A percentile compares a stretch with the other conserved stretches of the same genome.
Conservation (phyloP, 352 stramenopile species). For the Globisporangium carolinianum region DNA sequence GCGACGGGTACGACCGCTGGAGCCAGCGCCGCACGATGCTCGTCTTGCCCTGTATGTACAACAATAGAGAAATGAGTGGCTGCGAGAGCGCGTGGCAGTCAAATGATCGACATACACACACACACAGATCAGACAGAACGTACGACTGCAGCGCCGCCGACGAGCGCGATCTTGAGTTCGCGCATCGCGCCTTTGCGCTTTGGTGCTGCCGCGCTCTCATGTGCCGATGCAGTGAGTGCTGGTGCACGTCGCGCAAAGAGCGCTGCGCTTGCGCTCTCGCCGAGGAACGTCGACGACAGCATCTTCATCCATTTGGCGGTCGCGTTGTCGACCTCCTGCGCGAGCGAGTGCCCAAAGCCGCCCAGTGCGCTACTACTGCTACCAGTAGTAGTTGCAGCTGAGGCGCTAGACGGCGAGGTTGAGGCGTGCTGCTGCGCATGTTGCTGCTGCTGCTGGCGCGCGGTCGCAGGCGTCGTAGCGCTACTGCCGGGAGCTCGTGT, state of each 20-base stretch:
- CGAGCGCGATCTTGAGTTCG: conserved; percentile 79
- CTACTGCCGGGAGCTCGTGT: too few species aligned
- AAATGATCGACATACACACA: background rate
- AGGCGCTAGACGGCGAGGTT: background rate
- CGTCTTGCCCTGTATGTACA: conserved; percentile 52
- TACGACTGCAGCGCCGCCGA: conserved; percentile 70
- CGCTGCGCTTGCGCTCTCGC: conserved; percentile 29
- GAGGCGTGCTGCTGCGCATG: too few species aligned
- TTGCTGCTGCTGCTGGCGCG: too few species aligned
- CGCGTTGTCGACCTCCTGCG: conserved; percentile 30
- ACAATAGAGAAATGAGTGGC: too few species aligned
- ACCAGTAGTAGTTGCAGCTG: background rate
- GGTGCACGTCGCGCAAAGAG: conserved; percentile 9
- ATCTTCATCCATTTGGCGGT: conserved; percentile 78
- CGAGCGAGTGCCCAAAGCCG: conserved; percentile 15
- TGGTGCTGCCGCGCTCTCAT: background rate
- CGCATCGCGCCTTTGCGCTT: conserved; percentile 23
- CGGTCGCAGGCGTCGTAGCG: too few species aligned
- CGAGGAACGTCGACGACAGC: conserved; percentile 74
- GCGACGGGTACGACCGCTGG: conserved; percentile 57
- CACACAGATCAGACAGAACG: background rate
- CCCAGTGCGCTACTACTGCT: conserved; percentile 6
- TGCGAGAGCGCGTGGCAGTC: background rate
- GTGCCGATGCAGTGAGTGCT: conserved; percentile 8
- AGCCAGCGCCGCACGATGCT: conserved; percentile 76